phyloP scores from a whole-genome alignment of 1,139 yeast species.

The Blastobotrys apis region DNA sequence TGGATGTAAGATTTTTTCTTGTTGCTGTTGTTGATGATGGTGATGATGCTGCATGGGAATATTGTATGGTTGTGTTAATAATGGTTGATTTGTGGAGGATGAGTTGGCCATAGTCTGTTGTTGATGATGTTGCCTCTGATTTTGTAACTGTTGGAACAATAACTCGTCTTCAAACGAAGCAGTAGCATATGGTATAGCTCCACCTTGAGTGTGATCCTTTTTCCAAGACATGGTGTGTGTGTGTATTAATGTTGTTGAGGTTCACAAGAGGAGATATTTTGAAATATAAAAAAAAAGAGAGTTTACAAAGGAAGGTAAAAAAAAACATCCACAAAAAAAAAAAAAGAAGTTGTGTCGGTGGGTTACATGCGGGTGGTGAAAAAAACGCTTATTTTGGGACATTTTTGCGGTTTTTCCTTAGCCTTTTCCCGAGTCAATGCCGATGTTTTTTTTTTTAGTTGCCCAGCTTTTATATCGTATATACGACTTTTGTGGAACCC shows the following conservation, averaged over 20 bases:
- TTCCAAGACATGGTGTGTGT: neutral
- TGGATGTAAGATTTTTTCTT: constrained; percentile 9
- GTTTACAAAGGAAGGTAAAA: too few species aligned
- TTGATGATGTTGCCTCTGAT: constrained; percentile 5
- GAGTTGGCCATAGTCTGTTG: constrained; percentile 1
- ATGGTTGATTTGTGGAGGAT: constrained; percentile 7
- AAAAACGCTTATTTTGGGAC: too few species aligned
- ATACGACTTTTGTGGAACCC: too few species aligned
- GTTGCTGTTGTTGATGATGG: constrained; percentile 1
- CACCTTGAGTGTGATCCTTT: neutral
- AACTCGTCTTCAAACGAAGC: constrained; percentile 9
- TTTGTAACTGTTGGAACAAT: constrained; percentile 5
- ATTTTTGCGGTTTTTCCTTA: too few species aligned
- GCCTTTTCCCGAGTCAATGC: too few species aligned
- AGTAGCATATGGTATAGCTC: constrained; percentile 10
- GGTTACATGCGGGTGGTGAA: too few species aligned
- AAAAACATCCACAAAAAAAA: too few species aligned
- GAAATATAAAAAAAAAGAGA: neutral
- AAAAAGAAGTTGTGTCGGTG: too few species aligned
- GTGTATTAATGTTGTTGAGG: too few species aligned
- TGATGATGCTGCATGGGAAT: constrained; percentile 2
- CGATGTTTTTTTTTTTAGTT: too few species aligned
- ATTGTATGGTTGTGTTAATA: constrained; percentile 1
- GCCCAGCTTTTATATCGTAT: too few species aligned
- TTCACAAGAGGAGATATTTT: neutral